A percentile compares a stretch with the other conserved stretches of the same genome.
Conservation (phyloP, 2,329 filamentous ascomycete genomes). For the Fusarium longipes region DNA sequence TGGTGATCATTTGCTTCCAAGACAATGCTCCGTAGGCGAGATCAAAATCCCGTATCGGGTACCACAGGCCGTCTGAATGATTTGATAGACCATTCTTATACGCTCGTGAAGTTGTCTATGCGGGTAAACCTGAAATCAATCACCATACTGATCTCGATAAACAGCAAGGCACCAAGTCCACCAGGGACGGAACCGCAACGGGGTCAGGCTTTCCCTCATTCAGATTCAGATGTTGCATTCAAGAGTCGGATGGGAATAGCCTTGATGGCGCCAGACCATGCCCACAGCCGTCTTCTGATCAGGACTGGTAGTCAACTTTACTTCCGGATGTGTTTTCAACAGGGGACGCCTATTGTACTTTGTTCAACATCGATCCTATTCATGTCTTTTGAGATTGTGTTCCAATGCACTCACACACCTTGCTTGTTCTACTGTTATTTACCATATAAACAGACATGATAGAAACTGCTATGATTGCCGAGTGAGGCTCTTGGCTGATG, state of each 20-base stretch:
- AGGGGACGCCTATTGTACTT: background rate
- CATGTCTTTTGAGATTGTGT: slow-evolving; percentile 11
- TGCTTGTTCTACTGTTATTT: background rate
- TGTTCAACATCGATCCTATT: background rate
- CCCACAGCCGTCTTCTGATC: slow-evolving; percentile 23
- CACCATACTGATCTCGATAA: slow-evolving; percentile 2
- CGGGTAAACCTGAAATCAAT: background rate
- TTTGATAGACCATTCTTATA: background rate
- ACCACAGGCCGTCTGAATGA: slow-evolving; percentile 2
- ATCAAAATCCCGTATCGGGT: background rate
- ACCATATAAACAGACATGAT: background rate
- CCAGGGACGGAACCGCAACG: slow-evolving; percentile 20
- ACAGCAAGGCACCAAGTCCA: background rate
- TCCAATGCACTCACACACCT: slow-evolving; percentile 1
- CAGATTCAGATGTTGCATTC: slow-evolving; percentile 1
- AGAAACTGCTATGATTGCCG: background rate
- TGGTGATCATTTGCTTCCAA: slow-evolving; percentile 15
- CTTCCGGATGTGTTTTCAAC: slow-evolving; percentile 10
- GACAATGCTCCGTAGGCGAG: slow-evolving; percentile 4
- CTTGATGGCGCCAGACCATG: background rate
- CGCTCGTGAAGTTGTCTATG: background rate
- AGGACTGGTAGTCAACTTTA: slow-evolving; percentile 1
- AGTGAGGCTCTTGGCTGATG: slow-evolving; percentile 4
- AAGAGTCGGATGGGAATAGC: slow-evolving; percentile 1
- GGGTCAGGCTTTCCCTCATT: slow-evolving; percentile 9